Conservation (phyloP, 768 basidiomycete genomes). For the Pisolithus sp. region DNA sequence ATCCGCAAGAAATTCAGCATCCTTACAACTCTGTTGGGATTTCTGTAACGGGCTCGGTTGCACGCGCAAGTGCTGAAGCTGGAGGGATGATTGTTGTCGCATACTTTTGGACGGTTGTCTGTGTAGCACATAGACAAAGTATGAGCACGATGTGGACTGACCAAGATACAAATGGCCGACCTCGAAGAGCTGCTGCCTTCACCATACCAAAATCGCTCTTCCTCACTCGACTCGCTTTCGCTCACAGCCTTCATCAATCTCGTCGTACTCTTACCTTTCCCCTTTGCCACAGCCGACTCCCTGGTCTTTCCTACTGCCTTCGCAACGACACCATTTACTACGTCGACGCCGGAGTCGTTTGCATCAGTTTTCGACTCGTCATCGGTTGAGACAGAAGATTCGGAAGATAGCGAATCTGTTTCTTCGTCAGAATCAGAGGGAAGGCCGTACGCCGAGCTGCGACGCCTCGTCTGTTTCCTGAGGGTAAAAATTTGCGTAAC, state of each 20-base stretch:
- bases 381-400: no score
- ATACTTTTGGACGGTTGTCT: background rate
- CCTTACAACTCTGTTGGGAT: slow-evolving; percentile 3
- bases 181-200: background rate
- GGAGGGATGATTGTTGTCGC: background rate
- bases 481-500: no score
- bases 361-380: no score
- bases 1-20: slow-evolving; percentile 25
- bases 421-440: no score
- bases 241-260: background rate
- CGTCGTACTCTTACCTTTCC: no score
- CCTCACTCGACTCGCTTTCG: background rate
- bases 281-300: no score
- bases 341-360: no score
- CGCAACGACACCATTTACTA: no score
- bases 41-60: slow-evolving; percentile 6
- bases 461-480: no score
- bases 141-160: background rate
- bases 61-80: background rate
- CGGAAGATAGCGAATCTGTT: no score
- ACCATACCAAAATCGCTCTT: background rate
- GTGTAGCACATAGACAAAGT: background rate
- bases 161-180: background rate
- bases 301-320: no score
- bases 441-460: no score